phyloP scores from a whole-genome alignment of 768 basidiomycete species.

The Tulasnella sp. region DNA sequence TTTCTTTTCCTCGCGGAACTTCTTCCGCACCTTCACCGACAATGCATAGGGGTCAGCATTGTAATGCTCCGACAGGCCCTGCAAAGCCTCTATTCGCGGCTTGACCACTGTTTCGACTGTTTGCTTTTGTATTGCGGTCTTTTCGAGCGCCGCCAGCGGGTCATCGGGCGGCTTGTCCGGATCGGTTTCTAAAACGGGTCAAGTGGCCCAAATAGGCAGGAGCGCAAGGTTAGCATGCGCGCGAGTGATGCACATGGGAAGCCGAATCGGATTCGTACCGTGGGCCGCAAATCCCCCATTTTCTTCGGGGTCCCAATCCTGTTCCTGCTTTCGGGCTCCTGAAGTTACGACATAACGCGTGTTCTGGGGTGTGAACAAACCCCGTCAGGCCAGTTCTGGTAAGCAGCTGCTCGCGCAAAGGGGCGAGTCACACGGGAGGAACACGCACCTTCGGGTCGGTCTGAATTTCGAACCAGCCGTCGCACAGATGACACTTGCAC shows the following conservation, averaged over 20 bases:
- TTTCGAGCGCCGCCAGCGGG: slow-evolving; percentile 82
- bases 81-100: slow-evolving; percentile 74
- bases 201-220: background rate
- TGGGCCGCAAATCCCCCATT: slow-evolving; percentile 88
- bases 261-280: slow-evolving; percentile 39
- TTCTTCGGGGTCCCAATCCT: slow-evolving; percentile 96
- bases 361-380: slow-evolving; percentile 47
- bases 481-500: slow-evolving; percentile 96
- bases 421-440: background rate
- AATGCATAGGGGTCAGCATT: slow-evolving; percentile 82
- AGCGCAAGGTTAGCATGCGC: slow-evolving; percentile 31
- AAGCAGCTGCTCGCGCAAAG: background rate
- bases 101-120: slow-evolving; percentile 63
- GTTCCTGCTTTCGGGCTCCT: slow-evolving; percentile 89
- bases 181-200: slow-evolving; percentile 16
- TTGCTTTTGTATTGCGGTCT: slow-evolving; percentile 71
- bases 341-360: slow-evolving; percentile 88
- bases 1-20: slow-evolving; percentile 84
- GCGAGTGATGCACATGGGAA: slow-evolving; percentile 55
- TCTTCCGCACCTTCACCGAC: slow-evolving; percentile 64
- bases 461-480: slow-evolving; percentile 95
- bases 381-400: background rate
- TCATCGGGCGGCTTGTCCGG: slow-evolving; percentile 45
- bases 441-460: slow-evolving; percentile 83
- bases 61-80: slow-evolving; percentile 65